Evolutionary conservation across 257 asterid species (phyloP).

Genomic region (Solanum stenotomum): DNA sequence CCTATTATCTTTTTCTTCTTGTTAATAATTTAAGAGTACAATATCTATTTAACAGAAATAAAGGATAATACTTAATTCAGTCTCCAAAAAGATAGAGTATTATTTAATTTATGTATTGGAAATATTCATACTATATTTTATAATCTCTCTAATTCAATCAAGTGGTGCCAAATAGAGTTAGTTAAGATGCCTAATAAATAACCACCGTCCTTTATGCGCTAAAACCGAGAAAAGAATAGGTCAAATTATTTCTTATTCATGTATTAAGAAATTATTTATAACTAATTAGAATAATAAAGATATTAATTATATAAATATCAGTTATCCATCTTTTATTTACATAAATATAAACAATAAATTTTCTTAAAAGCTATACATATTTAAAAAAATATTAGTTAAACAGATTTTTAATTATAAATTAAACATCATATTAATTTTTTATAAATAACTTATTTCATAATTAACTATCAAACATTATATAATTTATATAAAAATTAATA

Average conservation of each 20-base stretch:
- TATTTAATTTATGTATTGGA: neutral
- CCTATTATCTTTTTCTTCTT: neutral
- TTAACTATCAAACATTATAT: too few relatives aligned
- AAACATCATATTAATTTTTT: too few relatives aligned
- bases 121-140: neutral
- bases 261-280: too few relatives aligned
- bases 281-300: neutral
- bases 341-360: too few relatives aligned
- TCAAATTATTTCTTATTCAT: too few relatives aligned
- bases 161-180: neutral
- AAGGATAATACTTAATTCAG: neutral
- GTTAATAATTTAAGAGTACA: neutral
- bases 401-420: too few relatives aligned
- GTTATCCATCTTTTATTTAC: too few relatives aligned
- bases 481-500: too few relatives aligned
- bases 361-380: too few relatives aligned
- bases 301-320: neutral
- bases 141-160: neutral
- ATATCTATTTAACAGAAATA: neutral
- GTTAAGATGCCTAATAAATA: neutral
- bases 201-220: neutral
- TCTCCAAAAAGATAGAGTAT: neutral
- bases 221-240: neutral
- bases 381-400: too few relatives aligned
- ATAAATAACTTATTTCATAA: too few relatives aligned